These are phyloP conservation scores for Millerago galiae DNA, from an alignment of 805 yeast genomes.

Conservation along the genomic window DNA sequence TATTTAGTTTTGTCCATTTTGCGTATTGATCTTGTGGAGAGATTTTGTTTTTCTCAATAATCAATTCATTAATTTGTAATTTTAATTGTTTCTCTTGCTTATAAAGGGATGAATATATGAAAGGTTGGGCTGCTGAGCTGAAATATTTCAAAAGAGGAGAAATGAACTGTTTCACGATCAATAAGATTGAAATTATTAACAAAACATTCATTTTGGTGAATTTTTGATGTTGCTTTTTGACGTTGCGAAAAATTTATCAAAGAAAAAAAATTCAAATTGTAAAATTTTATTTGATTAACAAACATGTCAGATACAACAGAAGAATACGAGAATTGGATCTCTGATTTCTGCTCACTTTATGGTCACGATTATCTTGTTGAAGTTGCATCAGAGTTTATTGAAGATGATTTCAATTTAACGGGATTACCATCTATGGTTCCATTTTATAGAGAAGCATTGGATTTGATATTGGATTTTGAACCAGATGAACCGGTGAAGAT, in stretches of 20 bases:
- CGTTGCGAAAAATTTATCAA: background rate
- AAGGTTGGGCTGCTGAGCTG: slow-evolving; percentile 22
- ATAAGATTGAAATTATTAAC: background rate
- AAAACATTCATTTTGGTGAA: background rate
- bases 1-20: slow-evolving; percentile 87
- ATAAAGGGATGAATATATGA: slow-evolving; percentile 23
- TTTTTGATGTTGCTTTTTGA: background rate
- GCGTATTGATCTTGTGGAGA: slow-evolving; percentile 94
- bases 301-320: slow-evolving; percentile 25
- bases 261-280: background rate
- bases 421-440: slow-evolving; percentile 84
- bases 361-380: slow-evolving; percentile 86
- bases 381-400: slow-evolving; percentile 86
- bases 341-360: slow-evolving; percentile 45
- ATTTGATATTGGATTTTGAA: slow-evolving; percentile 80
- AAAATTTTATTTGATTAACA: background rate
- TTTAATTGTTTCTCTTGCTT: slow-evolving; percentile 26
- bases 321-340: slow-evolving; percentile 50
- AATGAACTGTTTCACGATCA: slow-evolving; percentile 16
- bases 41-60: slow-evolving; percentile 44
- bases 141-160: slow-evolving; percentile 25
- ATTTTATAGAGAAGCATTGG: slow-evolving; percentile 85
- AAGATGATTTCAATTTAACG: slow-evolving; percentile 93
- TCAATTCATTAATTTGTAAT: slow-evolving; percentile 42
- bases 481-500: slow-evolving; percentile 46